A percentile compares a stretch with the other conserved stretches of the same genome.
Conservation (phyloP, 2,329 filamentous ascomycete species). For the Fusarium xyrophilum region DNA sequence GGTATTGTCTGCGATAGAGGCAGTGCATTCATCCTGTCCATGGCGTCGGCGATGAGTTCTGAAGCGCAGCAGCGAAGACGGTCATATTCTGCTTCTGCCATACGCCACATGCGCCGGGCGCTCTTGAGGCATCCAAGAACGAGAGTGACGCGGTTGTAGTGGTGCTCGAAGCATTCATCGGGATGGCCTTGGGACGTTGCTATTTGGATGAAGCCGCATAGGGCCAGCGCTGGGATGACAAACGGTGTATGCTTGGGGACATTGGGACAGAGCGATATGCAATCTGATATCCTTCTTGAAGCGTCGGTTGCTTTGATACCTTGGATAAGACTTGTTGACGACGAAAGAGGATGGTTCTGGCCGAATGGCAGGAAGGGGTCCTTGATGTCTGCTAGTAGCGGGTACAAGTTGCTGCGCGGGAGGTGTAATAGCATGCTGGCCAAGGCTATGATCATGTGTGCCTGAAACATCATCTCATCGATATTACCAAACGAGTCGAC, state of each 20-base stretch:
- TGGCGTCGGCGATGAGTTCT: slow-evolving; percentile 27
- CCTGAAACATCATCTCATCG: slow-evolving; percentile 39
- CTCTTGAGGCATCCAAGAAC: slow-evolving; percentile 28
- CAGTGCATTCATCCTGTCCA: slow-evolving; percentile 35
- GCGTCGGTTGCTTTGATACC: slow-evolving; percentile 38
- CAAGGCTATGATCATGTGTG: slow-evolving; percentile 30
- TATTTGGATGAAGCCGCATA: slow-evolving; percentile 34
- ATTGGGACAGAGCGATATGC: slow-evolving; percentile 27
- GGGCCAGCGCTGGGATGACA: slow-evolving; percentile 21
- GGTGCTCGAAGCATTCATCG: slow-evolving; percentile 35
- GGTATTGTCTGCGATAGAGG: slow-evolving; percentile 18
- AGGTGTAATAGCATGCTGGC: slow-evolving; percentile 35
- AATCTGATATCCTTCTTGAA: slow-evolving; percentile 32
- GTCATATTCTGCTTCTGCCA: slow-evolving; percentile 32
- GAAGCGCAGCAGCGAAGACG: slow-evolving; percentile 25
- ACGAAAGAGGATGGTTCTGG: slow-evolving; percentile 13
- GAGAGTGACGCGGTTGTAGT: slow-evolving; percentile 32
- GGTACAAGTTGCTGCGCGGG: slow-evolving; percentile 25
- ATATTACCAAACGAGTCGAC: slow-evolving; percentile 32
- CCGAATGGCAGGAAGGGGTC: slow-evolving; percentile 15
- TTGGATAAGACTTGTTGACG: slow-evolving; percentile 22
- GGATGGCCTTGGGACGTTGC: slow-evolving; percentile 30
- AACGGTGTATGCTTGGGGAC: slow-evolving; percentile 35
- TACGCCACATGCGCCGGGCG: slow-evolving; percentile 25
- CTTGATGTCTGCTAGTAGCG: slow-evolving; percentile 12